Evolutionary conservation across 2,329 filamentous ascomycete genomes (phyloP), one percentile per base, ranked within the genome.

Genomic region (Boeremia exigua): DNA sequence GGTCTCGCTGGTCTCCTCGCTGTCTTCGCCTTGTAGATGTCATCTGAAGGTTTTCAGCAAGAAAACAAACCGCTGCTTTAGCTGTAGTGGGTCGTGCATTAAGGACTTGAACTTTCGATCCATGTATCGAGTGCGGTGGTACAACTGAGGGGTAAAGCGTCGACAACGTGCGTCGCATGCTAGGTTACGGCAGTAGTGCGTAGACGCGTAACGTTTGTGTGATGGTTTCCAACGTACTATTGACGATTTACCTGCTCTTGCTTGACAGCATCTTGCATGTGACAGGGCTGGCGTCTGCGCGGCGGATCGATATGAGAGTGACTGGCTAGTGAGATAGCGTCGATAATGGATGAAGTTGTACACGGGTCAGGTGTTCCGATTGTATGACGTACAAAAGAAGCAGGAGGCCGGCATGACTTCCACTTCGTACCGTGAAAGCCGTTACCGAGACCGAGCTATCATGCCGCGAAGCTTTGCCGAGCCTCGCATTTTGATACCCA

Each of bases 1-100:
- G 72, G 74, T 58, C 57, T 75, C 30, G 71, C 71, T 38, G 74
- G 74, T 60, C 68, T 77, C 51, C 54, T 76, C 50, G 75, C 71
- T 44, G 59, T 73, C 44, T 74, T 77, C 65, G 74, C 70, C 49
- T 69, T 77, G 67, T 77, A 74, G 58, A 65, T 59, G 8, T 39
- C 14, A 9, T 19, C 6, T 28, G 14, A 29, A 14, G 25, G 27
- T 8, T 15, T 4, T 23, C 3, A 23, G 38, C 19, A 14, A 33
- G 10, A 23, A 7, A 43, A 19, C 23, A 25, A 25, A 11, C 14
- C 3, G 23, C 34, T 29, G 10, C 37, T 28, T 29, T 32, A 55
- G 33, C 37, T 42, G 51, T 3, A 25, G 8, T 54, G 25, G 34
- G 30, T 40, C 51, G 58, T 56, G 56, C 54, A n/a, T 36, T 27